Evolutionary conservation across 2,329 filamentous ascomycete genomes (phyloP).

Genomic region (Raffaelea albimanens): DNA sequence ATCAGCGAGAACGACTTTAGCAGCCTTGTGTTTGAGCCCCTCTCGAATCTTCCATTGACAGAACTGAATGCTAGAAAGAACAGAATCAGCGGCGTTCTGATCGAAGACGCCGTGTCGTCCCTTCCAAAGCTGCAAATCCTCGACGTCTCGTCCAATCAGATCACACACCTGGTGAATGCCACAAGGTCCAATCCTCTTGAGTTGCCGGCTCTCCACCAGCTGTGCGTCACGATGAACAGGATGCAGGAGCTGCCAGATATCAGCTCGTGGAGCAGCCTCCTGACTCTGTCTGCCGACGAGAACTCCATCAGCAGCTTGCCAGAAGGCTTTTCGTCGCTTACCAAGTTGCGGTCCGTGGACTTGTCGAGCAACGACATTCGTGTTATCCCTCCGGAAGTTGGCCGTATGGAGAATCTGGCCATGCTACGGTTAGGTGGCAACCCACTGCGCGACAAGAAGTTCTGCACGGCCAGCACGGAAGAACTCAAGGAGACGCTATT

Average conservation of each 20-base stretch:
- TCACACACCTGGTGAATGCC: slow-evolving; percentile 43
- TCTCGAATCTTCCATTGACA: slow-evolving; percentile 59
- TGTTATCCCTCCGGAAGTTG: slow-evolving; percentile 64
- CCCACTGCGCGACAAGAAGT: slow-evolving; percentile 79
- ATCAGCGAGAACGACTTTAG: slow-evolving; percentile 70
- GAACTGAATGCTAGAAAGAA: slow-evolving; percentile 74
- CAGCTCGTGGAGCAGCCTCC: slow-evolving; percentile 61
- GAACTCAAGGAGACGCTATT: slow-evolving; percentile 69
- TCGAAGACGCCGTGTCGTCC: slow-evolving; percentile 49
- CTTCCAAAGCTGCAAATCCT: slow-evolving; percentile 62
- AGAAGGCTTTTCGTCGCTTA: slow-evolving; percentile 59
- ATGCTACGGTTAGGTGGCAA: slow-evolving; percentile 79
- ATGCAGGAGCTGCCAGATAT: slow-evolving; percentile 65
- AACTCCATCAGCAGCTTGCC: slow-evolving; percentile 74
- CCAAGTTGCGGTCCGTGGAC: slow-evolving; percentile 65
- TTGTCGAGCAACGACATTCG: slow-evolving; percentile 79
- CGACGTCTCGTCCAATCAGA: slow-evolving; percentile 68
- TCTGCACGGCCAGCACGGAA: slow-evolving; percentile 68
- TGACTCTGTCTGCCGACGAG: slow-evolving; percentile 68
- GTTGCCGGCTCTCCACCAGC: slow-evolving; percentile 61
- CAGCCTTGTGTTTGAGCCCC: slow-evolving; percentile 57
- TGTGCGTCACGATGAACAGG: slow-evolving; percentile 75
- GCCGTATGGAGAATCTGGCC: slow-evolving; percentile 66
- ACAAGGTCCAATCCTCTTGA: slow-evolving; percentile 34
- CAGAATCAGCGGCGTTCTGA: slow-evolving; percentile 61